Evolutionary conservation across 768 basidiomycete species (phyloP), one percentile per base, ranked within the genome.

Genomic region (Daedaleopsis nitida): DNA sequence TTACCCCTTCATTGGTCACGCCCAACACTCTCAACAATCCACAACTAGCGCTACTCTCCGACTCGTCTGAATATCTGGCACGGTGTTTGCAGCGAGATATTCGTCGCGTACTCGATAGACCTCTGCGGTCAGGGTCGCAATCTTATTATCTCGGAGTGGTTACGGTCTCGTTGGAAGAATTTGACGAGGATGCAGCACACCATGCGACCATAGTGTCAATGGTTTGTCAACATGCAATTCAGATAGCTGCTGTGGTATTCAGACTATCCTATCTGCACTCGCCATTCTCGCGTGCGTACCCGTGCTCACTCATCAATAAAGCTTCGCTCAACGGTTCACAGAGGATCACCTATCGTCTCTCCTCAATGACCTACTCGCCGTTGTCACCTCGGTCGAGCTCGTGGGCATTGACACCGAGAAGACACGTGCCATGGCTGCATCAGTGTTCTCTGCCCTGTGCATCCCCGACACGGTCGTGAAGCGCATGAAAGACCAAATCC

Each of bases 161-260:
- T 7, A 13, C 47, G 19, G 13, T 49, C 10, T 10, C 55, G 17
- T 1, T 27, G 27, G 9, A 37, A 5, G 24, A 13, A 10, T 7
- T 12, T 11, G 79, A 23, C 73, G 80, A 14, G 66, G 78, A 49
- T 49, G 47, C 47, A 3, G 47, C 47, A 12, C 23, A 24, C 47
- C 19, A 27, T 54, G 75, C 78, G 19, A 72, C 74, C 47, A 78
- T 83, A 60, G 64, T 77, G 17, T 77, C 78, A 11, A 70, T 69
- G 2, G 67, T 89, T n/a, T 85, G 81, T 60, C 81, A 84, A 32
- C 73, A 81, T 61, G 82, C 86, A 4, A 73, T 90, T 32, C 77
- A 80, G 62, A 70, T 83, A 51, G 63, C 84, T 43, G 79, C 84
- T 5, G 77, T 78, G 53, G 74, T 89, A 56, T 79, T 87, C 65